These are phyloP conservation scores for Colletotrichum navitas DNA, from an alignment of 2,329 filamentous ascomycete species.

Conservation along the genomic window DNA sequence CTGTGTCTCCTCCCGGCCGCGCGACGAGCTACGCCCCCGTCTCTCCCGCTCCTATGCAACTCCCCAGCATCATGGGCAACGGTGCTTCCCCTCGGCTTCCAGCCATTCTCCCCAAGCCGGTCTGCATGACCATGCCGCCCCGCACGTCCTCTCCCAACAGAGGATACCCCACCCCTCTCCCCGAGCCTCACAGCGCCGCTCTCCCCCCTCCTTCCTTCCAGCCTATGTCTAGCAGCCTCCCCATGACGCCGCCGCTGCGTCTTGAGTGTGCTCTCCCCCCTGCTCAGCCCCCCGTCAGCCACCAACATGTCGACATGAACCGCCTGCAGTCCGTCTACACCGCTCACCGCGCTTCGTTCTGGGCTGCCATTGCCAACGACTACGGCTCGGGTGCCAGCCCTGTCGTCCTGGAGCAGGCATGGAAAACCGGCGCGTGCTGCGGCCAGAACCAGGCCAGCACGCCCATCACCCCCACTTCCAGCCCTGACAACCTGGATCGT, in stretches of 20 bases:
- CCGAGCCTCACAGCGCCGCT: slow-evolving; percentile 60
- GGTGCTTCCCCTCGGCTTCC: slow-evolving; percentile 65
- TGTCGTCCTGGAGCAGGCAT: slow-evolving; percentile 77
- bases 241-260: slow-evolving; percentile 62
- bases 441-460: slow-evolving; percentile 55
- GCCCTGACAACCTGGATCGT: slow-evolving; percentile 61
- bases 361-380: slow-evolving; percentile 77
- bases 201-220: slow-evolving; percentile 58
- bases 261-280: slow-evolving; percentile 70
- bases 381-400: slow-evolving; percentile 76
- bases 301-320: slow-evolving; percentile 69
- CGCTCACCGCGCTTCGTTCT: slow-evolving; percentile 78
- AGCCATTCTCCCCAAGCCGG: slow-evolving; percentile 76
- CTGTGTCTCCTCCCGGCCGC: slow-evolving; percentile 62
- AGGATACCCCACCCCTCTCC: slow-evolving; percentile 56
- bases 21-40: slow-evolving; percentile 59
- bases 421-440: slow-evolving; percentile 65
- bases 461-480: slow-evolving; percentile 67
- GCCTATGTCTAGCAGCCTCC: slow-evolving; percentile 42
- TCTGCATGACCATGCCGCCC: slow-evolving; percentile 60
- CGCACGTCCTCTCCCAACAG: slow-evolving; percentile 52
- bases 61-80: slow-evolving; percentile 65
- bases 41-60: slow-evolving; percentile 62
- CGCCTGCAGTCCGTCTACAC: slow-evolving; percentile 79
- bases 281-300: slow-evolving; percentile 49